These are phyloP conservation scores for Eremochloa ophiuroides DNA, from an alignment of 176 grass and related monocot genomes.

Conservation along the genomic window DNA sequence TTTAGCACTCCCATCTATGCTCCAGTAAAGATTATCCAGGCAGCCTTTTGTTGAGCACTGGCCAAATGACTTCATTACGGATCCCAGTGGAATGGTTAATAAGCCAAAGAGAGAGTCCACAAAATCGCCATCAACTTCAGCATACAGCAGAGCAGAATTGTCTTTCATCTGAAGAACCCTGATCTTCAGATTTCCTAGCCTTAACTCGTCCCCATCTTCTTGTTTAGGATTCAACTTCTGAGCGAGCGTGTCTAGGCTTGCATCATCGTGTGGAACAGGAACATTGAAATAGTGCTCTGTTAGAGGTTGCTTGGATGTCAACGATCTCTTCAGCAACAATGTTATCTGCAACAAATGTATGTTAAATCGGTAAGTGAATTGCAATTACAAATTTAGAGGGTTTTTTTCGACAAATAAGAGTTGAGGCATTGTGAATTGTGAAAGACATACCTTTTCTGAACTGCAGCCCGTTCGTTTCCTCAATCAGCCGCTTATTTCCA, in stretches of 20 bases:
- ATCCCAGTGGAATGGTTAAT: not conserved
- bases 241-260: not conserved
- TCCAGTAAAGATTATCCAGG: not conserved
- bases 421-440: not conserved
- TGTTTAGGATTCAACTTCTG: not conserved
- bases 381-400: not conserved
- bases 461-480: too few species aligned
- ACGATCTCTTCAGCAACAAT: constrained; percentile 10
- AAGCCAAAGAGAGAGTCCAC: constrained; percentile 5
- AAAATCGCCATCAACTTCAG: constrained; percentile 15
- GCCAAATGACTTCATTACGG: not conserved
- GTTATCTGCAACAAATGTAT: not conserved
- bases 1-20: not conserved
- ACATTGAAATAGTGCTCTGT: not conserved
- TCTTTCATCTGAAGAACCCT: not conserved
- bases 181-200: not conserved
- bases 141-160: constrained; percentile 8
- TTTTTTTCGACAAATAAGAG: not conserved
- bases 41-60: not conserved
- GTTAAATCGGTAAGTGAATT: not conserved
- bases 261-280: not conserved
- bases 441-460: constrained; percentile 12
- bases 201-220: not conserved
- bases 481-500: too few species aligned
- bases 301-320: constrained; percentile 10